phyloP scores from a whole-genome alignment of 352 stramenopile genomes.

The Pythium apleroticum region DNA sequence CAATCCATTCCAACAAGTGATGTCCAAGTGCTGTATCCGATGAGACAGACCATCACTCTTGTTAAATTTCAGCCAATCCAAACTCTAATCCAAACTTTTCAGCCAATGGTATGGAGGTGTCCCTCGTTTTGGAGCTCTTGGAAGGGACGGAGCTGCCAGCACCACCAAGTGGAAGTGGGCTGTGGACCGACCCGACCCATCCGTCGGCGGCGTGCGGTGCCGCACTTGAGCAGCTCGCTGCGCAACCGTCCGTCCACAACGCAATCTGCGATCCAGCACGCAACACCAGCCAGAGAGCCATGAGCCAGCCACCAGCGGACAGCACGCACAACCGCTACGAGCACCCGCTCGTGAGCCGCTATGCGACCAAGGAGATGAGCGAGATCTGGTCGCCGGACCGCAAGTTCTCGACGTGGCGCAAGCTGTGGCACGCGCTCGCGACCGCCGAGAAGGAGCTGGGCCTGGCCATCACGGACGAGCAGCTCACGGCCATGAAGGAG shows the following conservation, averaged over 20 bases:
- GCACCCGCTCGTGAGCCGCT: conserved; percentile 91
- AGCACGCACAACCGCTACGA: conserved; percentile 80
- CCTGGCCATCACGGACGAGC: conserved; percentile 96
- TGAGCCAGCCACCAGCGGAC: conserved; percentile 37
- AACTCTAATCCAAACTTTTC: too few species aligned
- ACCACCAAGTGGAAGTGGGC: conserved; percentile 19
- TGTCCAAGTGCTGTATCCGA: background rate
- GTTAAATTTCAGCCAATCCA: too few species aligned
- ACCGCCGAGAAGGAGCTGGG: conserved; percentile 97
- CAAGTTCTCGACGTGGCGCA: conserved; percentile 99
- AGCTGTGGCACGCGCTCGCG: conserved; percentile 97
- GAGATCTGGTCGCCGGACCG: conserved; percentile 97
- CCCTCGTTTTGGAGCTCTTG: conserved; percentile 12
- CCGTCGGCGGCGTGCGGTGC: conserved; percentile 20
- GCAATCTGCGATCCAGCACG: conserved; percentile 13
- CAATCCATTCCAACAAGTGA: too few species aligned
- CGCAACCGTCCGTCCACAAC: conserved; percentile 14
- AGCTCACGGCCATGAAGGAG: conserved; percentile 95
- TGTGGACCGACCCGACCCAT: conserved; percentile 3
- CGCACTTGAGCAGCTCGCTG: background rate
- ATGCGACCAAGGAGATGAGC: conserved; percentile 99
- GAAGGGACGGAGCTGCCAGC: conserved; percentile 22
- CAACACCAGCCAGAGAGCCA: conserved; percentile 6
- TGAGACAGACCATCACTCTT: conserved; percentile 8
- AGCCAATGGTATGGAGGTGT: conserved; percentile 6